Base-by-base conservation (phyloP, 1,284 basidiomycete genomes). In the Rhodotorula sp. region DNA sequence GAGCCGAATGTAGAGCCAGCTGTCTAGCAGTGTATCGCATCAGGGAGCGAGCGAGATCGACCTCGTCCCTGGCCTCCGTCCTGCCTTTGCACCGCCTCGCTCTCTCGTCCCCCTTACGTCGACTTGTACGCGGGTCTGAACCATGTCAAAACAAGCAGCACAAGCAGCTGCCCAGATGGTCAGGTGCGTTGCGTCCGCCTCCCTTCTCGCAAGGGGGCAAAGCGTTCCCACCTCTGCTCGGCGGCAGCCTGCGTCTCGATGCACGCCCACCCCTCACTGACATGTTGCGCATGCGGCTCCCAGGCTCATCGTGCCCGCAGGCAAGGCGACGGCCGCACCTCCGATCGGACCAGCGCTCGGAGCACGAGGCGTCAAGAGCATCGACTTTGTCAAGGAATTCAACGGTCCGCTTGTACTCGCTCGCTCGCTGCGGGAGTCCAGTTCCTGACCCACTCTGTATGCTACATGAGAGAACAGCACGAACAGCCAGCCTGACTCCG, bases 371-470 rank as follows among this genome's bases (percentile, higher is more conserved):
- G 94, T 99, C 76, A 98, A 98, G 83, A 95, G 95, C 26, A 99
- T 99, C 89, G 96, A 99, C 83, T 99, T 99, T 81, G 96, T 94
- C 84, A 99, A 98, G 81, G 93, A 95, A 80, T 96, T 74, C 65
- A 77, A 75, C 63, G 58, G 64, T 66, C 8, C 46, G 61, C 20
- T 57, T 33, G 42, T 48, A 4, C 15, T n/a, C n/a, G 14, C 24
- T 54, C 62, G 26, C 24, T 15, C 14, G 37, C 26, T 6, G 33
- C 17, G n/a, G n/a, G n/a, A n/a, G n/a, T 18, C 29, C 30, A 4
- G 24, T 6, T 30, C 74, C 74, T 71, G 49, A 60, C 22, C 37
- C 37, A 42, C 37, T 8, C 51, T 12, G 48, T 33, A 15, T n/a
- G 65, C 59, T 48, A 42, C 8, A 64, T 15, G 55, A 26, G 17